Percentiles rank a stretch among this genome's conserved stretches.
These are phyloP conservation scores for Parastagonospora avenae DNA, from an alignment of 2,329 filamentous ascomycete species.

Conservation along the genomic window DNA sequence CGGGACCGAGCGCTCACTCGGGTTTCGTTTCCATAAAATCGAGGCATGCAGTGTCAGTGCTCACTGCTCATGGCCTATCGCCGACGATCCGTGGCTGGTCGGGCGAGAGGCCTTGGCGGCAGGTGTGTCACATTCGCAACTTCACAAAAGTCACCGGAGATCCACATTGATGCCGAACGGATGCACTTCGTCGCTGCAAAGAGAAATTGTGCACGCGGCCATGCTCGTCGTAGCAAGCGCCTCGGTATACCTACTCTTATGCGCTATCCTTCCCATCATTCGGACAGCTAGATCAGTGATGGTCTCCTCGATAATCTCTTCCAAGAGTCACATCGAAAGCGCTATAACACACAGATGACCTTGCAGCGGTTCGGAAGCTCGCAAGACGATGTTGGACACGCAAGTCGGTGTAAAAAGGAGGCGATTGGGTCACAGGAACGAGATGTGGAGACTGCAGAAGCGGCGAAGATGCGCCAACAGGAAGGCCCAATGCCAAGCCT, in stretches of 20 bases:
- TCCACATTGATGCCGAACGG: neutral
- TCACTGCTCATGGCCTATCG: slow-evolving; percentile 2
- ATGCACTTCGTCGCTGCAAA: neutral
- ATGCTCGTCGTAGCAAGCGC: no score
- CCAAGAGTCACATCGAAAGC: neutral
- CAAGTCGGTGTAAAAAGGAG: slow-evolving; percentile 1
- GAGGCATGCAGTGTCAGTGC: slow-evolving; percentile 13
- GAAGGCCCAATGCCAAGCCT: slow-evolving; percentile 12
- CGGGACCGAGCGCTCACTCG: neutral
- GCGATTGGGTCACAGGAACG: slow-evolving; percentile 4
- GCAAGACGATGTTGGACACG: neutral
- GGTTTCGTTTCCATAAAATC: slow-evolving; percentile 6
- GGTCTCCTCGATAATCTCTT: no score
- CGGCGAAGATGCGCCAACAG: neutral
- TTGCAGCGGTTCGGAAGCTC: no score
- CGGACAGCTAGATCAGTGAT: no score
- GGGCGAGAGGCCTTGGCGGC: slow-evolving; percentile 25
- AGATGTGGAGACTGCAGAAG: slow-evolving; percentile 2
- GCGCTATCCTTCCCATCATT: no score
- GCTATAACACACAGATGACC: neutral
- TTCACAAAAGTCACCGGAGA: neutral
- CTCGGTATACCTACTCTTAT: no score
- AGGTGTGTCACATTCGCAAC: neutral
- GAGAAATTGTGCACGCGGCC: neutral
- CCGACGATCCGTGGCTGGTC: slow-evolving; percentile 17